These are phyloP conservation scores for Vigna radiata DNA, from an alignment of 306 rosid species.

Conservation along the genomic window DNA sequence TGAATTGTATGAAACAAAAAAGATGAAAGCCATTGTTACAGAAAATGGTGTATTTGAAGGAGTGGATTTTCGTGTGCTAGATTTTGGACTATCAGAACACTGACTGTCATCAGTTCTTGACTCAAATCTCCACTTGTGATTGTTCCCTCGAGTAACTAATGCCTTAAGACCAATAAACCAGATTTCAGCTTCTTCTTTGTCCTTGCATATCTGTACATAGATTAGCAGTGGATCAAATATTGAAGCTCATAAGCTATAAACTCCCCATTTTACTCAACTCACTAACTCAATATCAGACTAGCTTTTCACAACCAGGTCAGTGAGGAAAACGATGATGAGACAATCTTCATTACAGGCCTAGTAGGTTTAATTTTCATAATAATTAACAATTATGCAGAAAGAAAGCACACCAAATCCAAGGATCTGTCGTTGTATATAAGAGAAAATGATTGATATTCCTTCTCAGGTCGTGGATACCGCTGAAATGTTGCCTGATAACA, in stretches of 20 bases:
- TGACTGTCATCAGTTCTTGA: constrained; percentile 59
- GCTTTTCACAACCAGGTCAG: constrained; percentile 23
- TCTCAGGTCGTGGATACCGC: constrained; percentile 96
- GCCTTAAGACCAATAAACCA: constrained; percentile 98
- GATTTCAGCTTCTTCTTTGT: constrained; percentile 97
- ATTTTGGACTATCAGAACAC: constrained; percentile 61
- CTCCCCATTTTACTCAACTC: constrained; percentile 16
- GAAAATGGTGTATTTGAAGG: constrained; percentile 71
- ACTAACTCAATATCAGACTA: constrained; percentile 36
- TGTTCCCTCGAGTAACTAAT: constrained; percentile 65
- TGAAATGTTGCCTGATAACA: constrained; percentile 82
- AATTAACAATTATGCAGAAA: constrained; percentile 29
- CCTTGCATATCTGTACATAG: constrained; percentile 89
- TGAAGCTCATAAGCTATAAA: constrained; percentile 27
- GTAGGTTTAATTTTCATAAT: constrained; percentile 24
- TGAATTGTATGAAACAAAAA: constrained; percentile 38
- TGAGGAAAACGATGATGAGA: constrained; percentile 10
- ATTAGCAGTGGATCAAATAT: constrained; percentile 45
- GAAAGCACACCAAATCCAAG: constrained; percentile 88
- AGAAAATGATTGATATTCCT: constrained; percentile 98
- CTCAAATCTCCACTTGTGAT: constrained; percentile 60
- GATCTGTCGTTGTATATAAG: constrained; percentile 84
- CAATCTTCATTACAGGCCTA: constrained; percentile 32
- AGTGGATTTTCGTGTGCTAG: constrained; percentile 64
- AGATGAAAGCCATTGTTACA: constrained; percentile 50